Conservation (phyloP, 805 yeast genomes). For the Schwanniomyces vanrijiae region DNA sequence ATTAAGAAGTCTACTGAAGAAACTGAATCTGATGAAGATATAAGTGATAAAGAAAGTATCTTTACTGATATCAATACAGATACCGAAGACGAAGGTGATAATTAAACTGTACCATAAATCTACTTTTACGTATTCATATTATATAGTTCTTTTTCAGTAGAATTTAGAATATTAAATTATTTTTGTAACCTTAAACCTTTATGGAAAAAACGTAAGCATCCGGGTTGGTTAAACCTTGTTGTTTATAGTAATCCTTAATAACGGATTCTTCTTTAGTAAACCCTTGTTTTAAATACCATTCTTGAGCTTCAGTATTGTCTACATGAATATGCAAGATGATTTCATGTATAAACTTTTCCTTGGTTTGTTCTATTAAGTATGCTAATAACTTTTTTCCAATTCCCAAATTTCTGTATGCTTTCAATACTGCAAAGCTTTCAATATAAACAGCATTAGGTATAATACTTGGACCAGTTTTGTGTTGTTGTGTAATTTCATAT, state of each 20-base stretch:
- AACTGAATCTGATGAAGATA: slow-evolving; percentile 36
- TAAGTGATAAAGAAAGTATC: slow-evolving; percentile 35
- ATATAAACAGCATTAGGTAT: slow-evolving; percentile 59
- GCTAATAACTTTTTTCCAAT: slow-evolving; percentile 61
- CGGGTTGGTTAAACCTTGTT: slow-evolving; percentile 44
- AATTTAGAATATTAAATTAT: slow-evolving; percentile 1
- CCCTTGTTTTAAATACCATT: slow-evolving; percentile 55
- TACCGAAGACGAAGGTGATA: slow-evolving; percentile 42
- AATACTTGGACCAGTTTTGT: slow-evolving; percentile 20
- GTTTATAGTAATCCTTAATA: slow-evolving; percentile 48
- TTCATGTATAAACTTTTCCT: slow-evolving; percentile 51
- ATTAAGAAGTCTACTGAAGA: slow-evolving; percentile 39
- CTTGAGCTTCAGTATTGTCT: slow-evolving; percentile 38
- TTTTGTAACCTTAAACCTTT: slow-evolving; percentile 19
- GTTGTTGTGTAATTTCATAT: slow-evolving; percentile 22
- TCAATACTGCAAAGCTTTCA: slow-evolving; percentile 66
- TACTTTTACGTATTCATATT: not conserved
- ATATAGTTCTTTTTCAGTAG: not conserved
- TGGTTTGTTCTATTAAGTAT: slow-evolving; percentile 57
- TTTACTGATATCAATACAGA: slow-evolving; percentile 48
- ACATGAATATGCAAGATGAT: slow-evolving; percentile 55
- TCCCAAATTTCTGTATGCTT: slow-evolving; percentile 60
- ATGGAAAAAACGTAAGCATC: slow-evolving; percentile 46
- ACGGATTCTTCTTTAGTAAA: slow-evolving; percentile 38
- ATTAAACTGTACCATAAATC: slow-evolving; percentile 7